Percentiles rank a stretch among this genome's conserved stretches.
phyloP scores from a whole-genome alignment of 2,329 filamentous ascomycete genomes.

The Macrophomina tecta region DNA sequence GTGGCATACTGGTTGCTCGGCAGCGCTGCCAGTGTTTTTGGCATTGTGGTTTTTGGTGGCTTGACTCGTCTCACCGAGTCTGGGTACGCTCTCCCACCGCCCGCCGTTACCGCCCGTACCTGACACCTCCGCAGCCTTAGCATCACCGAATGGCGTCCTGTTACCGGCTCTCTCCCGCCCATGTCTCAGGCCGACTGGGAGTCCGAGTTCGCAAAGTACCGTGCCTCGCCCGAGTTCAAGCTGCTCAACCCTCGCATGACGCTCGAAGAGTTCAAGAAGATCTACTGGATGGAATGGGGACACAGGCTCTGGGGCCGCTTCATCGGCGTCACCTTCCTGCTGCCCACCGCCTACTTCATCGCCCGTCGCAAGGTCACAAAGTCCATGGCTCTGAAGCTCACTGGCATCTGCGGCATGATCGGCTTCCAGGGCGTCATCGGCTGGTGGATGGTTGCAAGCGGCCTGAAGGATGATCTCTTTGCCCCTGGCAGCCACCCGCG shows the following conservation, averaged over 20 bases:
- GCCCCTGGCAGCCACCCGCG: conserved; percentile 87
- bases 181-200: conserved; percentile 83
- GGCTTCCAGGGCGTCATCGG: conserved; percentile 94
- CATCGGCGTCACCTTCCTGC: conserved; percentile 85
- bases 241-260: conserved; percentile 93
- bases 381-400: conserved; percentile 76
- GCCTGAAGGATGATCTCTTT: conserved; percentile 94
- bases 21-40: conserved; percentile 92
- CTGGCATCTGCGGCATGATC: conserved; percentile 86
- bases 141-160: conserved; percentile 98
- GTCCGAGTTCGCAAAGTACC: conserved; percentile 90
- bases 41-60: conserved; percentile 94
- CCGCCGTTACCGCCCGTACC: conserved; percentile 22
- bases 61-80: conserved; percentile 94
- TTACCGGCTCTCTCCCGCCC: conserved; percentile 89
- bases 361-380: conserved; percentile 77
- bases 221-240: conserved; percentile 88
- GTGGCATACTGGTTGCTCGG: conserved; percentile 93
- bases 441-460: conserved; percentile 99
- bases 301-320: conserved; percentile 94
- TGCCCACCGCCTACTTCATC: conserved; percentile 89
- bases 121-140: conserved; percentile 68
- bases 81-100: conserved; percentile 63
- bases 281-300: conserved; percentile 99
- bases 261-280: conserved; percentile 93